A percentile compares a stretch with the other conserved stretches of the same genome.
phyloP scores from a whole-genome alignment of 805 yeast genomes.

The Starmerella kuoi region DNA sequence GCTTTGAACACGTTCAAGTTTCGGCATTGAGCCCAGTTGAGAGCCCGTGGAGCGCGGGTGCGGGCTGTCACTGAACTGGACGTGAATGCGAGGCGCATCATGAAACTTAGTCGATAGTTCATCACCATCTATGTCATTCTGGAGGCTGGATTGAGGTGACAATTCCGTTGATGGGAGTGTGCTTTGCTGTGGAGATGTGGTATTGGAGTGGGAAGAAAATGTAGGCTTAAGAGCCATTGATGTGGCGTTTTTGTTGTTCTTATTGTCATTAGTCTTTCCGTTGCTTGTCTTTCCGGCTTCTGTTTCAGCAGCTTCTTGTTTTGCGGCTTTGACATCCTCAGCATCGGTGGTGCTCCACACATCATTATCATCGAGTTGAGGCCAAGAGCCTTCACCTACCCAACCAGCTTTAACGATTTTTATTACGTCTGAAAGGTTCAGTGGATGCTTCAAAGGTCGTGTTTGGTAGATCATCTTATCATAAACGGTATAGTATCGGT shows the following conservation, averaged over 20 bases:
- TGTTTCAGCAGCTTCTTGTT: not conserved
- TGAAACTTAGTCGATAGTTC: not conserved
- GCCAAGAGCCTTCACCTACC: slow-evolving; percentile 66
- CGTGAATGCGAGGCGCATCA: slow-evolving; percentile 5
- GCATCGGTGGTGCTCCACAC: slow-evolving; percentile 21
- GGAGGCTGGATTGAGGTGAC: not conserved
- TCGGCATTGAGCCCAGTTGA: slow-evolving; percentile 9
- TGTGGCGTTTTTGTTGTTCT: not conserved
- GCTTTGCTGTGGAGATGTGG: not conserved
- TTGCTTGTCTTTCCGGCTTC: not conserved
- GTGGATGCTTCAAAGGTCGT: slow-evolving; percentile 50
- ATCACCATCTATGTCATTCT: not conserved
- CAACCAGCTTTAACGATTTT: slow-evolving; percentile 73
- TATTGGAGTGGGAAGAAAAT: not conserved
- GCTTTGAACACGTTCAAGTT: slow-evolving; percentile 19
- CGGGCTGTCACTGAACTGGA: slow-evolving; percentile 18
- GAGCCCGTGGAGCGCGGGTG: slow-evolving; percentile 13
- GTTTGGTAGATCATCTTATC: slow-evolving; percentile 57
- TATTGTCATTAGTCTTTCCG: not conserved
- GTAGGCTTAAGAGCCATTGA: not conserved
- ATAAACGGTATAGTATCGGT: slow-evolving; percentile 40
- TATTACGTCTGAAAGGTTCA: slow-evolving; percentile 63
- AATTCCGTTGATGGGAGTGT: not conserved
- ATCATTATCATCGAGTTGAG: slow-evolving; percentile 22
- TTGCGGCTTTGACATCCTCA: not conserved